These are phyloP conservation scores for Lathyrus tuberosus DNA, from an alignment of 306 rosid species.

Conservation along the genomic window DNA sequence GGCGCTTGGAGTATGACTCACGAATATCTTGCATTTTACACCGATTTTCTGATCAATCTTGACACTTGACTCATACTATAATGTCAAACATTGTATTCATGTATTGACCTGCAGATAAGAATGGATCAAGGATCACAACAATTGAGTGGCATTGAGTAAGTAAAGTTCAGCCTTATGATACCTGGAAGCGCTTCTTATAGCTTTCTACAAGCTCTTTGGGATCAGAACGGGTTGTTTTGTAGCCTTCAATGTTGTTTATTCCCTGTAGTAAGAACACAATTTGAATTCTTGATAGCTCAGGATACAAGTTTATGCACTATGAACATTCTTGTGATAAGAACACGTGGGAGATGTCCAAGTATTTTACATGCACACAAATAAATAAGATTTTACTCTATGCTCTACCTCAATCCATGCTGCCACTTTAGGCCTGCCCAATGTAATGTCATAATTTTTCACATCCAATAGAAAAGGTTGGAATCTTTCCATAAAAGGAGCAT, in stretches of 20 bases:
- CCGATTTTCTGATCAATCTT: neutral
- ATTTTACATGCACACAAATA: neutral
- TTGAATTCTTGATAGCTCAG: slow-evolving; percentile 6
- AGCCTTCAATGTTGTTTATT: slow-evolving; percentile 61
- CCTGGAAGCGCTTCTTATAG: slow-evolving; percentile 65
- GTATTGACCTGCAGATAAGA: slow-evolving; percentile 36
- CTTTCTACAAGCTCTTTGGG: slow-evolving; percentile 62
- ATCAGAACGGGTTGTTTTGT: slow-evolving; percentile 56
- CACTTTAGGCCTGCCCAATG: slow-evolving; percentile 68
- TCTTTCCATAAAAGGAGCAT: slow-evolving; percentile 84
- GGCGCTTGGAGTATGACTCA: neutral
- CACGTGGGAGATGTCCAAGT: too few species aligned
- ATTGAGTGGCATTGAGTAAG: neutral
- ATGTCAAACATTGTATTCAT: slow-evolving; percentile 25
- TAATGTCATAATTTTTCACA: slow-evolving; percentile 66
- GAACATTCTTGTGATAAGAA: too few species aligned
- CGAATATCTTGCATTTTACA: neutral
- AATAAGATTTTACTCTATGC: neutral
- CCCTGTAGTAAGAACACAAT: slow-evolving; percentile 46
- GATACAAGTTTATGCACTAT: neutral
- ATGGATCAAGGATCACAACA: neutral
- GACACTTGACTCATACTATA: neutral
- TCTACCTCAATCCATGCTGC: slow-evolving; percentile 74
- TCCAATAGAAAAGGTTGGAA: slow-evolving; percentile 61
- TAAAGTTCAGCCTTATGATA: slow-evolving; percentile 20